Evolutionary conservation across 768 basidiomycete species (phyloP).

Genomic region (Lentinula sp.): DNA sequence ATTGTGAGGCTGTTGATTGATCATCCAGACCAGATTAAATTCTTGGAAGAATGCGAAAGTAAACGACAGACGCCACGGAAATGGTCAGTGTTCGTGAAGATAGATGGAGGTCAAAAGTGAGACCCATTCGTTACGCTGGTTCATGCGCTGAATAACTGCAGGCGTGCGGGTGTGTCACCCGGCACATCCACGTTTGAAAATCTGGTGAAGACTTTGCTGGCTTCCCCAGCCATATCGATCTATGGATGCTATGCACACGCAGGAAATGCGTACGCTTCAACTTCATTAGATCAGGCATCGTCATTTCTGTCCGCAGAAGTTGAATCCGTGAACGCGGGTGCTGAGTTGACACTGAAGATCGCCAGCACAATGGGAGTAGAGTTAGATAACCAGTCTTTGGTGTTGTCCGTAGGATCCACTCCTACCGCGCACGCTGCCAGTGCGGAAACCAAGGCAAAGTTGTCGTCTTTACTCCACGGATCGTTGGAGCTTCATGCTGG

Average conservation of each 20-base stretch:
- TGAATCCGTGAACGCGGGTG: constrained; percentile 60
- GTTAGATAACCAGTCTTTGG: constrained; percentile 43
- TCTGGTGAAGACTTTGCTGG: constrained; percentile 47
- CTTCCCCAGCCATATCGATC: constrained; percentile 52
- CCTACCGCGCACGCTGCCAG: constrained; percentile 80
- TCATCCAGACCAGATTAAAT: constrained; percentile 64
- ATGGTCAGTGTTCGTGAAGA: constrained; percentile 80
- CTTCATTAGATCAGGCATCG: constrained; percentile 57
- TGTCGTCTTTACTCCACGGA: constrained; percentile 48
- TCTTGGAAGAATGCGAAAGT: constrained; percentile 56
- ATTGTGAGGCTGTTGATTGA: constrained; percentile 68
- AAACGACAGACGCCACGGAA: constrained; percentile 28
- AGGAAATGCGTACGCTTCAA: constrained; percentile 73
- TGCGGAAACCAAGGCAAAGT: constrained; percentile 35
- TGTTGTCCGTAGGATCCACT: constrained; percentile 82
- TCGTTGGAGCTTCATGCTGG: constrained; percentile 74
- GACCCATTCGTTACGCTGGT: constrained; percentile 14
- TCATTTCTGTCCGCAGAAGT: constrained; percentile 67
- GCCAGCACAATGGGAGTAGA: constrained; percentile 29
- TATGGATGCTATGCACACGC: constrained; percentile 84
- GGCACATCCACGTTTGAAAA: constrained; percentile 41
- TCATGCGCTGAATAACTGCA: not conserved
- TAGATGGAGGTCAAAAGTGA: constrained; percentile 75
- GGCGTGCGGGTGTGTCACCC: constrained; percentile 10
- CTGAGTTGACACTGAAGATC: constrained; percentile 45